Evolutionary conservation across 495 filamentous ascomycete species (phyloP), one percentile per base, ranked within the genome.

Genomic region (Penicillium subrubescens): DNA sequence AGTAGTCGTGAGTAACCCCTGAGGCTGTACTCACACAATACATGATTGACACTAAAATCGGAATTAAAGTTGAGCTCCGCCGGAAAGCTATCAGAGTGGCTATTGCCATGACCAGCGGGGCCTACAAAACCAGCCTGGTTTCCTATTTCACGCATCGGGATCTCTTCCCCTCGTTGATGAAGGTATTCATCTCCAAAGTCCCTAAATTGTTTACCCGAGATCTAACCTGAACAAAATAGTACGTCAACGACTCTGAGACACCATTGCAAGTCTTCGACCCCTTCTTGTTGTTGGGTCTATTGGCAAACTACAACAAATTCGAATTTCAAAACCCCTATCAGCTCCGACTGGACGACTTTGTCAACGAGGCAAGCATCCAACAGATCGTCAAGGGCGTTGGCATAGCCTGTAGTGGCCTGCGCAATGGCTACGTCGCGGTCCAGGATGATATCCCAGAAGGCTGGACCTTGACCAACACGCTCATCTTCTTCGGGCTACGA

Each of bases 281-380:
- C 1, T 94, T 97, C 62, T 85, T 90, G 33, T 83, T 97, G 43
- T 79, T 97, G 6, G 96, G 94, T 8, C 79, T 97, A n/a, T 79
- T 99, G 59, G 92, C 91, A 67, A 99, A 99, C 77, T 98, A 97
- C 84, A 97, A 97, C 84, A 99, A 97, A 77, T 99, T 98, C 69
- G 95, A 99, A 78, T 92, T 96, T 61, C 95, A 97, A 76, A 99
- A 99, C 67, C 95, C 95, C 8, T 99, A 99, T 71, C 90, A 94
- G 70, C 79, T 96, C 63, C 90, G 94, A 48, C 85, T 99, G n/a
- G 93, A 96, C 72, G 95, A 99, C 73, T 98, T 98, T 78, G 94
- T 97, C 65, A 97, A 99, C 67, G 94, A 98, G 71, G 79, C 81
- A 0, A 87, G 88, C 25, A 98, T 98, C 66, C 84, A 90, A 70